Evolutionary conservation across 2,329 filamentous ascomycete genomes (phyloP).

Genomic region (Hymenoscyphus infarciens): DNA sequence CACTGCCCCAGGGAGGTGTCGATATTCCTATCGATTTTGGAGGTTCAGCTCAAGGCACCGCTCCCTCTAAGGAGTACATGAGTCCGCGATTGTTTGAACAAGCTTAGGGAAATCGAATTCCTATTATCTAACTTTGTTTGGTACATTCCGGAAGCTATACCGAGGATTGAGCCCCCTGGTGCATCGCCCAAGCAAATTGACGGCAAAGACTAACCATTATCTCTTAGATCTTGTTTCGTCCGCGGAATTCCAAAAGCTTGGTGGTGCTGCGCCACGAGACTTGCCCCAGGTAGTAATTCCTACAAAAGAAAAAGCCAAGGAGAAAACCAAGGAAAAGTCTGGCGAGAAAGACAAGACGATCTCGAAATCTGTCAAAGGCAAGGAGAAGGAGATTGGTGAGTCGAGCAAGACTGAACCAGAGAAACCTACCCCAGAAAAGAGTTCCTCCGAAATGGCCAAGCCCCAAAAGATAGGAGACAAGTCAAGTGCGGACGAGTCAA

Average conservation of each 20-base stretch:
- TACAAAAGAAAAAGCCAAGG: neutral
- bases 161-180: too few species aligned
- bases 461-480: neutral
- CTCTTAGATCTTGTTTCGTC: neutral
- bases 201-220: neutral
- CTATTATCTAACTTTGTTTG: too few species aligned
- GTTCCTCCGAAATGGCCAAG: neutral
- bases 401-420: neutral
- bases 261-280: neutral
- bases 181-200: neutral
- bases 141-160: too few species aligned
- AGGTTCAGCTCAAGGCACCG: too few species aligned
- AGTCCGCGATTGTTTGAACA: too few species aligned
- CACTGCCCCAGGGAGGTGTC: neutral
- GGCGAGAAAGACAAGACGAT: neutral
- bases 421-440: neutral
- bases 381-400: neutral
- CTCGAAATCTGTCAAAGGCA: neutral
- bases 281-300: neutral
- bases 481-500: neutral
- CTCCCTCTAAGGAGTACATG: too few species aligned
- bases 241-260: neutral
- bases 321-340: neutral
- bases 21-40: too few species aligned
- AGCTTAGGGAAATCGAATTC: too few species aligned